These are phyloP conservation scores for Ophiostoma ips DNA, from an alignment of 2,329 filamentous ascomycete species.

Conservation along the genomic window DNA sequence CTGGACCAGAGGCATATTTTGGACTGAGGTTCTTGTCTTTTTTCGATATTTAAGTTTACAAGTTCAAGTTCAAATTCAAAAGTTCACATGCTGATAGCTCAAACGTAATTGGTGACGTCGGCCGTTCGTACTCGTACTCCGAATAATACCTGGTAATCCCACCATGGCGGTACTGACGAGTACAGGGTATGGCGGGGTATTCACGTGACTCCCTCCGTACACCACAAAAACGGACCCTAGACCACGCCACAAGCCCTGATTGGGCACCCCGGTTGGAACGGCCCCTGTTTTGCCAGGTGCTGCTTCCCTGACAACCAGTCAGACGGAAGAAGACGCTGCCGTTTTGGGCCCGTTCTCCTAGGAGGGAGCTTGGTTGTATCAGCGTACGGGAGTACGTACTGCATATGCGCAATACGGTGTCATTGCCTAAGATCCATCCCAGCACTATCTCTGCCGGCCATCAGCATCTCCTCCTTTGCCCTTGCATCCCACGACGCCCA, in stretches of 20 bases:
- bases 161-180: no score
- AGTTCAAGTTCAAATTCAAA: no score
- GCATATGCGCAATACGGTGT: background rate
- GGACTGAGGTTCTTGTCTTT: slow-evolving; percentile 30
- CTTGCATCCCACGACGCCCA: background rate
- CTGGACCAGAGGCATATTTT: slow-evolving; percentile 42
- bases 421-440: background rate
- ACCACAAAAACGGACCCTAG: background rate
- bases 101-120: no score
- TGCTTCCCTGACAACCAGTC: background rate
- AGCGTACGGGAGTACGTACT: no score
- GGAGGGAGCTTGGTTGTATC: no score
- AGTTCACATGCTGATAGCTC: no score
- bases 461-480: background rate
- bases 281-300: background rate
- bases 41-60: no score
- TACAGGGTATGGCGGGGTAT: background rate
- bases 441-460: background rate
- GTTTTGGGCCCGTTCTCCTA: background rate
- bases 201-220: background rate
- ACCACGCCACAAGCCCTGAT: background rate
- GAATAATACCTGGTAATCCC: no score
- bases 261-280: background rate
- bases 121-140: no score
- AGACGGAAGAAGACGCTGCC: background rate